A percentile compares a stretch with the other conserved stretches of the same genome.
Evolutionary conservation across 805 yeast genomes (phyloP).

Genomic region (Nakazawaea holstii): DNA sequence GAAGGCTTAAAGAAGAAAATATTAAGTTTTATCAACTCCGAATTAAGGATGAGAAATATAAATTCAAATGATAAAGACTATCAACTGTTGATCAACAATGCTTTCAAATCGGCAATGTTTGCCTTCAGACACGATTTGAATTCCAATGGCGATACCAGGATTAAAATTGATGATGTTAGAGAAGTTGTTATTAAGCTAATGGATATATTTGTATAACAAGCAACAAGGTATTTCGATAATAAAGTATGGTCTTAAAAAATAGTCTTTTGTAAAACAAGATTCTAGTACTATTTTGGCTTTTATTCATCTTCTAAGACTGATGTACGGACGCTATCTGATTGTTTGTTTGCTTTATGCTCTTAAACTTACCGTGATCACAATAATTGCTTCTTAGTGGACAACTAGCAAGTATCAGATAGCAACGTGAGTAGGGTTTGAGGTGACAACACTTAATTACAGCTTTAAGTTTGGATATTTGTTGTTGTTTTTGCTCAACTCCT

Average conservation of each 20-base stretch:
- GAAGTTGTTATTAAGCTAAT: constrained; percentile 29
- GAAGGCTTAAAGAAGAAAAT: constrained; percentile 26
- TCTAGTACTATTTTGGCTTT: neutral
- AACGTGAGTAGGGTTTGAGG: too few species aligned
- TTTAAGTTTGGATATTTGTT: too few species aligned
- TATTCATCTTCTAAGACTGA: too few species aligned
- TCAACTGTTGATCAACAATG: constrained; percentile 29
- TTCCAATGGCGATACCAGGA: constrained; percentile 8
- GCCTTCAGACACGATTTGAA: constrained; percentile 25
- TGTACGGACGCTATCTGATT: too few species aligned
- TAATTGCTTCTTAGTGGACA: too few species aligned
- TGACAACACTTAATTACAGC: too few species aligned
- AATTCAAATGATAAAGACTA: constrained; percentile 22
- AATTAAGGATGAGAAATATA: constrained; percentile 29
- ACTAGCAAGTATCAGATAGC: too few species aligned
- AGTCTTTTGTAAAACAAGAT: neutral
- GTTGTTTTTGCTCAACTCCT: too few species aligned
- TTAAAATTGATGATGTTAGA: constrained; percentile 26
- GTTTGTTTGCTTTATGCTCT: too few species aligned
- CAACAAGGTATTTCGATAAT: too few species aligned
- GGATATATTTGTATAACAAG: constrained; percentile 20
- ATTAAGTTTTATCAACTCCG: constrained; percentile 29
- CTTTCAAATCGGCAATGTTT: constrained; percentile 32
- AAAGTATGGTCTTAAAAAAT: too few species aligned
- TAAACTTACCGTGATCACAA: too few species aligned